phyloP scores from a whole-genome alignment of 164 flowering plant genomes.

The Malania oleifera region DNA sequence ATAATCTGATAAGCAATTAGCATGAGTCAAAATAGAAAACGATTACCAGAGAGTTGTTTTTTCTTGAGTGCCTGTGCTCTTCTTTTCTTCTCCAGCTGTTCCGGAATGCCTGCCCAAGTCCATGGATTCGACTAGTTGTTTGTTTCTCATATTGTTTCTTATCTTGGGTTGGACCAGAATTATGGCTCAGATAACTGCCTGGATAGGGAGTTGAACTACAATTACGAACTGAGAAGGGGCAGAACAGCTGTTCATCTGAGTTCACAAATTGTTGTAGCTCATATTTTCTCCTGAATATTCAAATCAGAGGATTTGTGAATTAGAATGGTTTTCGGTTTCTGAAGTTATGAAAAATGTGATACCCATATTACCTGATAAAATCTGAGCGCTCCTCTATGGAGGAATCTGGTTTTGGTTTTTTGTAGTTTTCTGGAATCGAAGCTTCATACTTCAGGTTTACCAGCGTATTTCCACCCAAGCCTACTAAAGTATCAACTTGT shows the following conservation, averaged over 20 bases:
- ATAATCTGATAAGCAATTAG: background rate
- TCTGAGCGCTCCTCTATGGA: conserved; percentile 66
- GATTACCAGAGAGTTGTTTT: conserved; percentile 44
- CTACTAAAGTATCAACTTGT: conserved; percentile 60
- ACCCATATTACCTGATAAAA: conserved; percentile 59
- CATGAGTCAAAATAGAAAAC: conserved; percentile 1
- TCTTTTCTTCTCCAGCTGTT: conserved; percentile 82
- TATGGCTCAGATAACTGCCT: conserved; percentile 15
- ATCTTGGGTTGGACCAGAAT: conserved; percentile 21
- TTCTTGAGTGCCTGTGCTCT: conserved; percentile 45
- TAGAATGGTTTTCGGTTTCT: conserved; percentile 12
- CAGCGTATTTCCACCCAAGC: conserved; percentile 65
- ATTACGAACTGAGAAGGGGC: conserved; percentile 31
- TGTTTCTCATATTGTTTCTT: conserved; percentile 56
- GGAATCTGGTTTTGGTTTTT: conserved; percentile 75
- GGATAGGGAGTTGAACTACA: conserved; percentile 18
- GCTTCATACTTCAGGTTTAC: conserved; percentile 83
- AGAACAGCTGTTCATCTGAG: conserved; percentile 19
- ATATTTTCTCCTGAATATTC: conserved; percentile 74
- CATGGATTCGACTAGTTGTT: conserved; percentile 34
- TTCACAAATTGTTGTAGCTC: conserved; percentile 59
- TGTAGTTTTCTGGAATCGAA: conserved; percentile 40
- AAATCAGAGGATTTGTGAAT: conserved; percentile 15
- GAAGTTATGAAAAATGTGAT: background rate
- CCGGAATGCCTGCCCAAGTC: conserved; percentile 69